Evolutionary conservation across 208 protist species (phyloP), one percentile per base, ranked within the genome.

Genomic region (Trypanosoma lewisi): DNA sequence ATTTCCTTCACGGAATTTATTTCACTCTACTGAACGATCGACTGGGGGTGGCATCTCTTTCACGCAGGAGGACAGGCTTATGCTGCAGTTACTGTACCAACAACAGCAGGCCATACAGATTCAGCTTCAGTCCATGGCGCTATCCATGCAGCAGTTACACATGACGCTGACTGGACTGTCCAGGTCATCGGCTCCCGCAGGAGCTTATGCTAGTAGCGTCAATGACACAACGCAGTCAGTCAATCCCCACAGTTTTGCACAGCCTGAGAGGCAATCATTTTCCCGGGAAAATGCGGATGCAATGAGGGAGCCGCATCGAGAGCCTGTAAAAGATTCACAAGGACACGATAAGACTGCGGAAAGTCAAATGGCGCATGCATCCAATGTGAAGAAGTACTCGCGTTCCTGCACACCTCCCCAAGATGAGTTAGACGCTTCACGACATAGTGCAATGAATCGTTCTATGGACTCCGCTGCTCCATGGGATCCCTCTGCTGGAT

Each of bases 71-170:
- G 83, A 95, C 60, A 79, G 86, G 27, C 83, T 92, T 72, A 67
- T 89, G 70, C 70, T 95, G 23, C 70, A 77, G 47, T 61, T 92
- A 17, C 55, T 95, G 27, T 95, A 91, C 54, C 82, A 91, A 33
- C 89, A 93, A 51, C 89, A 95, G 66, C 79, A 91, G 64, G 69
- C 85, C 1, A 76, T 95, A 4, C 82, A 95, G 54, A 79, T 85
- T 44, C 89, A 95, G 70, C 77, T 93, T 0, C 83, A 89, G 61
- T 85, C 77, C 25, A 76, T 93, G 52, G 69, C 78, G 36, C 63
- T 83, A 27, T 91, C 70, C 65, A 81, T 91, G 72, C 75, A 89
- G 60, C 81, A 91, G 63, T 60, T 84, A n/a, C 74, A 76, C 49
- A 70, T 68, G 70, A 45, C 48, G 0, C 7, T 67, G n/a, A 50